Conservation (phyloP, 345 rosid genomes). For the Gossypioides kirkii region DNA sequence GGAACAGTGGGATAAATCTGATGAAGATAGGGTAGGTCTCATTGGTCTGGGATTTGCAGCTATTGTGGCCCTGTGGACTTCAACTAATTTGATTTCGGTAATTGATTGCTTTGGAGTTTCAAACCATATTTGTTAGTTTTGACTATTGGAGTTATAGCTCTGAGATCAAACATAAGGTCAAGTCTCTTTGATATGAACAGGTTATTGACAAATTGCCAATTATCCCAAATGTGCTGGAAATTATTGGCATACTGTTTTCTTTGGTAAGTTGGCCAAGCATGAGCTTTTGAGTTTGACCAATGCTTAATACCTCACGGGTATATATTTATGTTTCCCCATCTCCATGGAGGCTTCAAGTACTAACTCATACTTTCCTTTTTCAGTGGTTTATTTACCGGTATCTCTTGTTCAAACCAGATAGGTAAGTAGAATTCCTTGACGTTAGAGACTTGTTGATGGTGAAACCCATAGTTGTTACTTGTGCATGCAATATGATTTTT, state of each 20-base stretch:
- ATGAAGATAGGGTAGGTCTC: conserved; percentile 77
- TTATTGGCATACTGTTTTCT: conserved; percentile 74
- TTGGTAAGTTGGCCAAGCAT: conserved; percentile 38
- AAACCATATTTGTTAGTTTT: background rate
- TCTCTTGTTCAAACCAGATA: conserved; percentile 84
- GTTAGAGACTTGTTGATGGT: conserved; percentile 3
- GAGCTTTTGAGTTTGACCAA: background rate
- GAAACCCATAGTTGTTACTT: background rate
- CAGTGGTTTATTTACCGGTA: conserved; percentile 95
- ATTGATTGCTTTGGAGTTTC: conserved; percentile 12
- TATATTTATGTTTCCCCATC: background rate
- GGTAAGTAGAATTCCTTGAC: conserved; percentile 39
- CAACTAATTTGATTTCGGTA: conserved; percentile 66
- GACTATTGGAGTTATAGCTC: background rate
- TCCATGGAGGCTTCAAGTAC: background rate
- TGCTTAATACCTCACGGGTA: background rate
- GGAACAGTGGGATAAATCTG: conserved; percentile 37
- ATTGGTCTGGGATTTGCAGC: conserved; percentile 77
- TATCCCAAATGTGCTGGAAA: conserved; percentile 58
- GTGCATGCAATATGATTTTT: background rate
- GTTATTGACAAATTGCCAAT: conserved; percentile 75
- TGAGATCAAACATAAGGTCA: conserved; percentile 4
- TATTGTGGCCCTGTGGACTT: conserved; percentile 67
- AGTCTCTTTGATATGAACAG: conserved; percentile 25
- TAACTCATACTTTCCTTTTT: conserved; percentile 20